These are phyloP conservation scores for Boletus fagicola DNA, from an alignment of 768 basidiomycete species.

Conservation along the genomic window DNA sequence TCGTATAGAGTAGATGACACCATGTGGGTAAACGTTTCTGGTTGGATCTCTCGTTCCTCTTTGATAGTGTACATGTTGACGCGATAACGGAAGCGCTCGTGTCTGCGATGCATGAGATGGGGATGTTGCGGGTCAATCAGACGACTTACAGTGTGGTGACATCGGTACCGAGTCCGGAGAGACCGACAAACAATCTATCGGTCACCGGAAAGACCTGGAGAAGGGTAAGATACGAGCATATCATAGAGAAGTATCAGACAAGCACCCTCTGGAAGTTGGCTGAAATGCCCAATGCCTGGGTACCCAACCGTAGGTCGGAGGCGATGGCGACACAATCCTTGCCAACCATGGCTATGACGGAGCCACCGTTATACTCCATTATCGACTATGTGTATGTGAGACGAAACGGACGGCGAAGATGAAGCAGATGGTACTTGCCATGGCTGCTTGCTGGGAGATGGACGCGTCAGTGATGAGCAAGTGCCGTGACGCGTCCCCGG, in stretches of 20 bases:
- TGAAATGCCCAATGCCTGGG: constrained; percentile 81
- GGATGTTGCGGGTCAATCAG: not conserved
- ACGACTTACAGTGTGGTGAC: constrained; percentile 79
- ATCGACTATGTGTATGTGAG: constrained; percentile 57
- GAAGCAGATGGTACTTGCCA: constrained; percentile 19
- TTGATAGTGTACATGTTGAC: constrained; percentile 99
- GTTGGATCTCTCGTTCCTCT: constrained; percentile 95
- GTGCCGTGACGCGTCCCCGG: constrained; percentile 22
- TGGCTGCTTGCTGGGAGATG: constrained; percentile 13
- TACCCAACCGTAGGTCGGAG: constrained; percentile 88
- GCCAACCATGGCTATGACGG: constrained; percentile 98
- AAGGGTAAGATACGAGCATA: constrained; percentile 1
- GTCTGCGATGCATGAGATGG: constrained; percentile 43
- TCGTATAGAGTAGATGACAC: constrained; percentile 96
- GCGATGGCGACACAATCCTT: constrained; percentile 99
- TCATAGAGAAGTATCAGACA: constrained; percentile 13
- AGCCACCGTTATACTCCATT: constrained; percentile 95
- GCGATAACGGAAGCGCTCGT: constrained; percentile 87
- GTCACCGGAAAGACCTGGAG: constrained; percentile 88
- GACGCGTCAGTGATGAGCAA: constrained; percentile 22
- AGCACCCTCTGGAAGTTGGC: constrained; percentile 93
- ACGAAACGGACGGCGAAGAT: not conserved
- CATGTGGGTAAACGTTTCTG: constrained; percentile 93
- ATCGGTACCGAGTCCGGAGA: constrained; percentile 92
- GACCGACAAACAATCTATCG: constrained; percentile 86